Evolutionary conservation across 805 yeast genomes (phyloP).

Genomic region (Debaryomyces maramus): DNA sequence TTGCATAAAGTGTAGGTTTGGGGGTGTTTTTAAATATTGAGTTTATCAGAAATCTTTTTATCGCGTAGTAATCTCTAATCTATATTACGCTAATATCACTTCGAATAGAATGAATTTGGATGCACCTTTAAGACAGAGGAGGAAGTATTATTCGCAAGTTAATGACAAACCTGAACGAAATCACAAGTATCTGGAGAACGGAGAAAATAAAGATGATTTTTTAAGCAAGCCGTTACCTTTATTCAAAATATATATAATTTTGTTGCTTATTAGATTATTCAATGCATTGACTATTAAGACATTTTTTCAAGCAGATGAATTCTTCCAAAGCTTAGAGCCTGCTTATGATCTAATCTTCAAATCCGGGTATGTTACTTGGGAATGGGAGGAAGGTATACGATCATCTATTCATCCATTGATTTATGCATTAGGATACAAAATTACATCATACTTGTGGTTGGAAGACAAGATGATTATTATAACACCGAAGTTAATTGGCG

Average conservation of each 20-base stretch:
- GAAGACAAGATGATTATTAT: constrained; percentile 38
- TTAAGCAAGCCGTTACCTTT: neutral
- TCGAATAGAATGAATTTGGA: neutral
- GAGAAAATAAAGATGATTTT: too few relatives aligned
- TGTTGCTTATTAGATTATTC: constrained; percentile 47
- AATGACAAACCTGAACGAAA: too few relatives aligned
- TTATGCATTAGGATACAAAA: constrained; percentile 48
- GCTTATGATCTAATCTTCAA: constrained; percentile 78
- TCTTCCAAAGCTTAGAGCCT: constrained; percentile 89
- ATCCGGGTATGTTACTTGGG: constrained; percentile 91
- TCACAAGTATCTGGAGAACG: too few relatives aligned
- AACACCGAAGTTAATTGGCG: constrained; percentile 70
- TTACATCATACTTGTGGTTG: constrained; percentile 25
- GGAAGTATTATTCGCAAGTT: neutral
- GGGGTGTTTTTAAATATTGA: too few relatives aligned
- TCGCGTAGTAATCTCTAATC: neutral
- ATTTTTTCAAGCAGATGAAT: constrained; percentile 96
- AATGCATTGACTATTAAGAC: constrained; percentile 68
- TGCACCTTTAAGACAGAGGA: neutral
- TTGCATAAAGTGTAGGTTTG: too few relatives aligned
- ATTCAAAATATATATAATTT: constrained; percentile 4
- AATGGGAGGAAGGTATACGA: constrained; percentile 77
- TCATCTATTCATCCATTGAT: constrained; percentile 79
- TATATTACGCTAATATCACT: neutral
- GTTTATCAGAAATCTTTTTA: neutral